Conservation (phyloP, 768 basidiomycete genomes). For the Brasilioporus rufonigricans region DNA sequence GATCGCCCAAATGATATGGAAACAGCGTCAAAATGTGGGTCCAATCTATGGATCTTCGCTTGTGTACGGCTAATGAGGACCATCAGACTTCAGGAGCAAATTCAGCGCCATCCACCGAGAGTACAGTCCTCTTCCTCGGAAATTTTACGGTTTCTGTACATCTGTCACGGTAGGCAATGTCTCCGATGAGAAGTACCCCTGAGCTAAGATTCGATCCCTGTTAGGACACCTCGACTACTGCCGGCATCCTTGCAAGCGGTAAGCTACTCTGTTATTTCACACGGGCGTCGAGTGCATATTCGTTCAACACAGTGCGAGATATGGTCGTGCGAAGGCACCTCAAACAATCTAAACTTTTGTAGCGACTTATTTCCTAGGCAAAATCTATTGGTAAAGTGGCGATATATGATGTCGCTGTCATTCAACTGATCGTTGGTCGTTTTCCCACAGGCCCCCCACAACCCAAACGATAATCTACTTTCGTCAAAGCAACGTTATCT, state of each 20-base stretch:
- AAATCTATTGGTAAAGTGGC: constrained; percentile 9
- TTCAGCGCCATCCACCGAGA: constrained; percentile 76
- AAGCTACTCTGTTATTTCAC: constrained; percentile 20
- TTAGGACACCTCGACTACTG: constrained; percentile 68
- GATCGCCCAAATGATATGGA: constrained; percentile 69
- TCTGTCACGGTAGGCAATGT: constrained; percentile 57
- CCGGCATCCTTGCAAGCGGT: constrained; percentile 78
- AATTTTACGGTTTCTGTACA: constrained; percentile 77
- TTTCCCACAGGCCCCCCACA: not conserved
- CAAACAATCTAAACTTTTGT: constrained; percentile 69
- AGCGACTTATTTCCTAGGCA: constrained; percentile 13
- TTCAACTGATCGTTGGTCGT: not conserved
- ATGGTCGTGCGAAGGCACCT: constrained; percentile 81
- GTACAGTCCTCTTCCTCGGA: constrained; percentile 68
- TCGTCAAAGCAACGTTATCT: constrained; percentile 14
- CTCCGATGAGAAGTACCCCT: not conserved
- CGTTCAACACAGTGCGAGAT: constrained; percentile 55
- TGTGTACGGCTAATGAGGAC: not conserved
- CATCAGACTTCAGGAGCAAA: constrained; percentile 64
- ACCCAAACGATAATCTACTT: not conserved
- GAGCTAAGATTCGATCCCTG: constrained; percentile 1
- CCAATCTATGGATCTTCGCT: not conserved
- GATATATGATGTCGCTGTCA: not conserved
- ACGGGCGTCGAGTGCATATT: not conserved
- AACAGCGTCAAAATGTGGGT: constrained; percentile 63